These are phyloP conservation scores for Pythium pyrilobum DNA, from an alignment of 352 stramenopile species.

Conservation along the genomic window DNA sequence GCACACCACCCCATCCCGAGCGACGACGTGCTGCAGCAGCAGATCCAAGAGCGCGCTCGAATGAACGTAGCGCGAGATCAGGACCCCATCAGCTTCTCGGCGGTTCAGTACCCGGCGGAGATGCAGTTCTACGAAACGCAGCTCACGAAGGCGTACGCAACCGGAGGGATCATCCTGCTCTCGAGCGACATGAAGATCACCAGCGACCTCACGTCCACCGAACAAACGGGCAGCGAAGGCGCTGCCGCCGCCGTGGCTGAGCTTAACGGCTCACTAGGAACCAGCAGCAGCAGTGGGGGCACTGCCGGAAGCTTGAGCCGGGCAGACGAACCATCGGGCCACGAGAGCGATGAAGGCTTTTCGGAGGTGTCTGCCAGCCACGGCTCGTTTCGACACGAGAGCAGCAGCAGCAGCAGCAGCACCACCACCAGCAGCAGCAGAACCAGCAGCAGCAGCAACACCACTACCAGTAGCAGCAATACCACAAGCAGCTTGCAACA, in stretches of 20 bases:
- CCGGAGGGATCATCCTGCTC: slow-evolving; percentile 7
- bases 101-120: background rate
- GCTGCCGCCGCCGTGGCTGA: slow-evolving; percentile 6
- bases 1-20: background rate
- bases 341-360: background rate
- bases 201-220: slow-evolving; percentile 2
- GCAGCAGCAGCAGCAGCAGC: too few species aligned
- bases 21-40: background rate
- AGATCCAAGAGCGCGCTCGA: background rate
- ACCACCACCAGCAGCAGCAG: too few species aligned
- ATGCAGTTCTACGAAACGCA: slow-evolving; percentile 14
- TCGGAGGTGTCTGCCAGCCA: background rate
- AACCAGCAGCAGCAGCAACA: too few species aligned
- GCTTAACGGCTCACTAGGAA: background rate
- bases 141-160: slow-evolving; percentile 7
- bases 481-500: too few species aligned
- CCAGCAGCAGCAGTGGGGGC: background rate
- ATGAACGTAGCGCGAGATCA: slow-evolving; percentile 11
- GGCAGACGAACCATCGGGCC: background rate
- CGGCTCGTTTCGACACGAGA: background rate
- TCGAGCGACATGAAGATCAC: slow-evolving; percentile 1
- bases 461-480: too few species aligned
- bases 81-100: slow-evolving; percentile 2
- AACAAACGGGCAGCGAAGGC: slow-evolving; percentile 7
- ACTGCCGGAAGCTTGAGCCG: background rate